phyloP scores from a whole-genome alignment of 768 basidiomycete species.

The Rhodotorula babjevae region DNA sequence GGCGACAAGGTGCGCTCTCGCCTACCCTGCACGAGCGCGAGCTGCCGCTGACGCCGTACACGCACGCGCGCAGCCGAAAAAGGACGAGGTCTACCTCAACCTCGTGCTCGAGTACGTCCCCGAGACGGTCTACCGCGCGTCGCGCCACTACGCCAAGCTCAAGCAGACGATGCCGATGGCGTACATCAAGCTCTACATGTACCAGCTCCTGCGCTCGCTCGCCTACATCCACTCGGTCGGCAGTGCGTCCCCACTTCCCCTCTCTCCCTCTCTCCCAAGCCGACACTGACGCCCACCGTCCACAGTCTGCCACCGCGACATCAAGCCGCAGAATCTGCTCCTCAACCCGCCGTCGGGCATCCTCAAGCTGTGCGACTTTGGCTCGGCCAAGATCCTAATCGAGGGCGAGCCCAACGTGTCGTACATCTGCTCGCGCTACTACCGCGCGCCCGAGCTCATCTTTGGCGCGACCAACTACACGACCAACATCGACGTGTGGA shows the following conservation, averaged over 20 bases:
- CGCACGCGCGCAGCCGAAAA: slow-evolving; percentile 60
- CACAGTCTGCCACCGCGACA: slow-evolving; percentile 81
- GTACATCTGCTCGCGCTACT: slow-evolving; percentile 99
- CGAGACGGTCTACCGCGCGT: slow-evolving; percentile 98
- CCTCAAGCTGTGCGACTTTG: slow-evolving; percentile 97
- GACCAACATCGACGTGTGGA: slow-evolving; percentile 99
- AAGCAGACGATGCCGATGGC: slow-evolving; percentile 99
- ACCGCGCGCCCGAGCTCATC: slow-evolving; percentile 97
- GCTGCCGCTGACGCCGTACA: too few species aligned
- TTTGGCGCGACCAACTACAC: slow-evolving; percentile 99
- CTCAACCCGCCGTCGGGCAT: slow-evolving; percentile 95
- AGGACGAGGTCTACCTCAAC: slow-evolving; percentile 99
- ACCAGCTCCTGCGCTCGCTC: slow-evolving; percentile 85
- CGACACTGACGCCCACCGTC: background rate
- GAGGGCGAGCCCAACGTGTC: slow-evolving; percentile 98
- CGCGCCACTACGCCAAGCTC: slow-evolving; percentile 97
- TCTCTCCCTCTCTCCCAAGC: background rate
- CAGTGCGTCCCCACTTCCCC: slow-evolving; percentile 53
- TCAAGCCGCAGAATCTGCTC: slow-evolving; percentile 98
- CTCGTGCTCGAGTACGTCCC: slow-evolving; percentile 99
- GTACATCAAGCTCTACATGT: slow-evolving; percentile 99
- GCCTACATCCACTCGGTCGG: slow-evolving; percentile 99
- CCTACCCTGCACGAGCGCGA: too few species aligned
- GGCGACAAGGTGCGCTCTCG: slow-evolving; percentile 79
- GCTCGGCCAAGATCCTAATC: slow-evolving; percentile 95